Base-by-base conservation (phyloP, 306 rosid genomes). In the Cotoneaster glaucophyllus region DNA sequence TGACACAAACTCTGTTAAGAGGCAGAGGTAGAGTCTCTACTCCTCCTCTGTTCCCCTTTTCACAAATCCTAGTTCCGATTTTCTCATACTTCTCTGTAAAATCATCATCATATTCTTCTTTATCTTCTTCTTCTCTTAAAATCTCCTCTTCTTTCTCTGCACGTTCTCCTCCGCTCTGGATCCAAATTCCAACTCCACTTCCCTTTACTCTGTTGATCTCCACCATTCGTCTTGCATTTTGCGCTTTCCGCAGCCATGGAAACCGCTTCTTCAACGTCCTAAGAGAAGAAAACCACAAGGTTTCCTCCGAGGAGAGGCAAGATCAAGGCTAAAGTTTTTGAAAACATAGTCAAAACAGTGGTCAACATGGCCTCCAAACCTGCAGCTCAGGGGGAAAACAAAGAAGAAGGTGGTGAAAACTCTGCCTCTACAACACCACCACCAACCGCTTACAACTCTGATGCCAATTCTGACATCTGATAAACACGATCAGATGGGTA, bases 321-420 rank as follows among this genome's bases (percentile, higher is more conserved):
- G 62, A 76, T 85, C 74, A 85, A 82, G 43, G 78, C 15, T 56
- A 54, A 65, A 24, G 79, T 82, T 26, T 39, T 82, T 25, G 61
- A 22, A 45, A 34, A 12, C 74, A 61, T 85, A 21, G 14, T 77
- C 39, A 79, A 85, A 8, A 57, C 72, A 1, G 45, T 70, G 13
- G 43, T 19, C 52, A 66, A 65, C 68, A 22, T 37, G 26, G 54
- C 67, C 31, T 43, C 54, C 69, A 63, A 69, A 45, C 50, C 25
- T 3, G 81, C 64, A 78, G 15, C 66, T 64, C 54, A 26, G 32
- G 67, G 28, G 7, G 26, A 25, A 19, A 61, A 26, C 44, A 74
- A 7, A 28, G 28, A 4, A 44, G 74, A 31, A 19, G 21, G 67
- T 14, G 56, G 54, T 58, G 50, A 48, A 8, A 22, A 65, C 71